Evolutionary conservation across 805 yeast species (phyloP), one percentile per base, ranked within the genome.

Genomic region (Metschnikowia lochheadii): DNA sequence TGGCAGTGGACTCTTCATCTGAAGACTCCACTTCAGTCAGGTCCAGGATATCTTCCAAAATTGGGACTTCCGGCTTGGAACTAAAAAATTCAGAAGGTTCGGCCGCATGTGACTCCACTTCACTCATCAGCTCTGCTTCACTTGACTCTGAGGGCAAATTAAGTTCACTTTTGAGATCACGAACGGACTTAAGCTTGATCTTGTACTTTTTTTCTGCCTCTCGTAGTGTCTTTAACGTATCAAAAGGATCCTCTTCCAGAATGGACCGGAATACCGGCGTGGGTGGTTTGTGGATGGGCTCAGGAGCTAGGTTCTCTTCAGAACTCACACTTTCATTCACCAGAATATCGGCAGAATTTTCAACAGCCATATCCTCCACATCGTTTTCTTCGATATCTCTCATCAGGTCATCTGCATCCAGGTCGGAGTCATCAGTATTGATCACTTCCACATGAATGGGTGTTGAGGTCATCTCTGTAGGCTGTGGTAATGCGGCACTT

Each of bases 121-220:
- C 45, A 33, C 38, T 32, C 31, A 42, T 21, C 45, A 42, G 45
- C 29, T 33, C 38, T 14, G 38, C n/a, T 10, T 44, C 40, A 13
- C 40, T 35, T 7, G 51, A 34, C 23, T 50, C 54, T 29, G 49
- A 47, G 21, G 48, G 49, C 13, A 42, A 21, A 17, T 44, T 15
- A 34, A 44, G 46, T 33, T 56, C 54, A 7, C 40, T 31, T 20
- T 49, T 47, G 23, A 57, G 50, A n/a, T 49, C 49, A 2, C 51
- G 49, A 4, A 56, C 56, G 20, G 58, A 48, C 4, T 51, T 49
- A 10, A 57, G 52, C 39, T 52, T 54, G 23, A 57, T 41, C 14
- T 54, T 40, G 49, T 52, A 57, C 23, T 40, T 56, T 45, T 47
- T 46, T 29, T 57, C 55, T 2, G 61, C 55, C 3, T 35, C 40